Evolutionary conservation across 2,329 filamentous ascomycete species (phyloP), one percentile per base, ranked within the genome.

Genomic region (Diaporthe helianthi): DNA sequence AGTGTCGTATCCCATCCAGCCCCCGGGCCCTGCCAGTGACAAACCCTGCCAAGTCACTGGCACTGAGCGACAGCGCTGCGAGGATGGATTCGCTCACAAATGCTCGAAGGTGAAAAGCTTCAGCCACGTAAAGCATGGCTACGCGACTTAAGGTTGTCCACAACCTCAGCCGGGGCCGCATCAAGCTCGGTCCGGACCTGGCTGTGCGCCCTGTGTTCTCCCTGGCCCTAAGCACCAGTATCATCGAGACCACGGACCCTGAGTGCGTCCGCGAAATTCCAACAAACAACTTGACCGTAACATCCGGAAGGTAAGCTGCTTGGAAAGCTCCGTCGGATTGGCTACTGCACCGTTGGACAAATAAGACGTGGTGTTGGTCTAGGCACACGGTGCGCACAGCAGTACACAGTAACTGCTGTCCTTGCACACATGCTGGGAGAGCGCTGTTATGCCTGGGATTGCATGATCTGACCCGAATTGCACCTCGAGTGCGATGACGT

Each of bases 401-500:
- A 55, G 41, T 49, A n/a, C 33, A 26, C 54, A 55, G 41, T 49
- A n/a, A 65, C 58, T 47, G 46, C 58, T 41, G 67, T 65, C 67
- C 67, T 38, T 52, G 60, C 63, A 53, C 29, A 24, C 41, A 52
- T 24, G 58, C 41, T 61, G 26, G 41, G 41, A 41, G 41, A 44
- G 26, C 41, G 44, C 58, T 31, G 29, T n/a, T 26, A 36, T 29
- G 31, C 24, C 58, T 31, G 29, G 44, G 31, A 47, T 51, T 61
- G 58, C 46, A 69, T 58, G 67, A 66, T 67, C 68, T 67, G 63
- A 67, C 46, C 33, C 58, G 44, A 53, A 49, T 26, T 24, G 53
- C 46, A 24, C 19, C 26, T 47, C 54, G 47, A 67, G 47, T 53
- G 46, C 26, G 41, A 64, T 69, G 64, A 69, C 63, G 64, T 69